Evolutionary conservation across 192 early-diverging fungal genomes (phyloP), one percentile per base, ranked within the genome.

Genomic region (Tieghemiomyces parasiticus): DNA sequence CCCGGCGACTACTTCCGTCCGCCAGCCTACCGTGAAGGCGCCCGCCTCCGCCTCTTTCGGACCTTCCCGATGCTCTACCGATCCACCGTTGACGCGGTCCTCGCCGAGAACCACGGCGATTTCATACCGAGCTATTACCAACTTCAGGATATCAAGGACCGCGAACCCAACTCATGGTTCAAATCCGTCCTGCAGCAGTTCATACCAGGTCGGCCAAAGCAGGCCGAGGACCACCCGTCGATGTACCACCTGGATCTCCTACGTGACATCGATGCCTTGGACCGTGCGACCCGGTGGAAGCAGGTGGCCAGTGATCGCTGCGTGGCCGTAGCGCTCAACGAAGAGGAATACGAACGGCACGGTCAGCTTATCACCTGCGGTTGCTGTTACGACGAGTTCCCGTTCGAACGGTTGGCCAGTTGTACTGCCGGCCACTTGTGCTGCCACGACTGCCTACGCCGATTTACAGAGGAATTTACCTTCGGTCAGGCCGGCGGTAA

Each of bases 391-490:
- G 63, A 52, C 45, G 74, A 76, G 42, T 71, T 60, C 51, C 25
- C 74, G 24, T 76, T 76, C 58, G 74, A 76, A 61, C 34, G 63
- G 13, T 46, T 76, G 2, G 58, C 45, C 14, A 55, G 60, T 58
- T 76, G 74, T 60, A 71, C 58, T 30, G 50, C 67, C 49, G 74
- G 73, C 16, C 74, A 76, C 42, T 28, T 68, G 13, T 76, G 73
- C 22, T 76, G 74, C 49, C 49, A 68, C 26, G 59, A 54, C 6
- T 76, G 74, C 42, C 47, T 76, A 4, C 50, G 46, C n/a, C 69
- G 53, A 24, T 74, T 68, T 32, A 63, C 75, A 20, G 55, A 62
- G 20, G 74, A 76, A 59, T 64, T 69, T 3, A 26, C 69, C 4
- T 74, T 69, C 55, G 74, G 74, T 20, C 74, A 76, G 62, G 73